Base-by-base conservation (phyloP, 352 stramenopile species). In the Pythium rhizo-oryzae region DNA sequence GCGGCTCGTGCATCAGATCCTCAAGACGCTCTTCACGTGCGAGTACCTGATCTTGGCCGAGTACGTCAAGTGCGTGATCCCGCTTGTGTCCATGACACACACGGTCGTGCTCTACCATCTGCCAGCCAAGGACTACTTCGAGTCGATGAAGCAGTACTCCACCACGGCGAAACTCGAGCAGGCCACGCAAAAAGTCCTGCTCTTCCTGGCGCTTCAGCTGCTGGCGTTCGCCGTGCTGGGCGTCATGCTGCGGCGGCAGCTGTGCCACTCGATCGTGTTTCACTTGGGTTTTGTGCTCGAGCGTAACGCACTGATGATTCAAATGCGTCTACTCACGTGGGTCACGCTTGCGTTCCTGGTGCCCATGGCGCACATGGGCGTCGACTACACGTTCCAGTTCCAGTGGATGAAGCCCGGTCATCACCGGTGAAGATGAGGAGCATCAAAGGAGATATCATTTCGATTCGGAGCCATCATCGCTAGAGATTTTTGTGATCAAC, bases 31-130 rank as follows among this genome's bases (percentile, higher is more conserved):
- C 9, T 80, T 75, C 52, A 70, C 71, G 21, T 72, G 59, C 51
- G 73, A 80, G 56, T 80, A 81, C 33, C 33, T 78, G 15, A 64
- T 76, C 33, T 39, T 81, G n/a, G 64, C 78, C 51, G 73, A 82
- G 68, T 81, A 79, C 65, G 69, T 80, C 60, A 77, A 83, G 62
- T 65, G 54, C 21, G 44, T 74, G 8, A 70, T 81, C 56, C 74
- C 74, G 12, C 6, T 78, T 8, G 16, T 79, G 23, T 79, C 71
- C 28, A 64, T 62, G 8, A n/a, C 69, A 28, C 74, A 78, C 61
- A 70, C 74, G 18, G 15, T 74, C 18, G 33, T 78, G 41, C 61
- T 87, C 2, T 69, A 65, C 33, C 18, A 75, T 6, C 56, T 84
- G 15, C 75, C 77, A 9, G 77, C 75, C 46, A 71, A 56, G 6